These are phyloP conservation scores for Mycena alexandri DNA, from an alignment of 768 basidiomycete species.

Conservation along the genomic window DNA sequence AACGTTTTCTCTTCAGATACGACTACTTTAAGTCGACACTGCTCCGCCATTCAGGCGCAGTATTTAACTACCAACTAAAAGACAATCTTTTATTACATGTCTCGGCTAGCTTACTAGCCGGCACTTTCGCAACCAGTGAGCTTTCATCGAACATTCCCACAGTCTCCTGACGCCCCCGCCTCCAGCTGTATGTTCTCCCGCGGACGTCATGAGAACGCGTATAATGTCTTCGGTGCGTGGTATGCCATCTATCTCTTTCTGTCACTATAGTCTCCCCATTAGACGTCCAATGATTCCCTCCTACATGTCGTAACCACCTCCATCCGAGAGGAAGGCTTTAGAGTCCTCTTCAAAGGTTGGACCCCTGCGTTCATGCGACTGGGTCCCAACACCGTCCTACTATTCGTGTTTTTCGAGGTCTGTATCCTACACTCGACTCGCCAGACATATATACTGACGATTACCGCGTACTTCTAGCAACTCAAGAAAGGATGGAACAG, in stretches of 20 bases:
- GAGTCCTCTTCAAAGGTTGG: conserved; percentile 91
- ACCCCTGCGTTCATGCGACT: conserved; percentile 88
- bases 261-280: conserved; percentile 28
- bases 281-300: conserved; percentile 67
- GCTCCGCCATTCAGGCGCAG: conserved; percentile 63
- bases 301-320: conserved; percentile 69
- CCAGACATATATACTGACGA: conserved; percentile 14
- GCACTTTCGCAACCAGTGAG: conserved; percentile 83
- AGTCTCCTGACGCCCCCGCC: conserved; percentile 16
- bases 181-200: conserved; percentile 82
- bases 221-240: conserved; percentile 80
- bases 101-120: conserved; percentile 75
- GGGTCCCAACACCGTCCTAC: conserved; percentile 85
- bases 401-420: conserved; percentile 90
- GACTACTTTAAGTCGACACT: conserved; percentile 79
- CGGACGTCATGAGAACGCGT: conserved; percentile 81
- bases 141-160: conserved; percentile 26
- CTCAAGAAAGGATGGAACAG: conserved; percentile 72
- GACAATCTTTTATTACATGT: conserved; percentile 79
- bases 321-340: conserved; percentile 77
- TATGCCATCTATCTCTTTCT: background rate
- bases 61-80: conserved; percentile 69
- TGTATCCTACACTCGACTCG: background rate
- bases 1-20: conserved; percentile 60
- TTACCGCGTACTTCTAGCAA: conserved; percentile 61